Evolutionary conservation across 805 yeast species (phyloP).

Genomic region (Myxozyma geophila): DNA sequence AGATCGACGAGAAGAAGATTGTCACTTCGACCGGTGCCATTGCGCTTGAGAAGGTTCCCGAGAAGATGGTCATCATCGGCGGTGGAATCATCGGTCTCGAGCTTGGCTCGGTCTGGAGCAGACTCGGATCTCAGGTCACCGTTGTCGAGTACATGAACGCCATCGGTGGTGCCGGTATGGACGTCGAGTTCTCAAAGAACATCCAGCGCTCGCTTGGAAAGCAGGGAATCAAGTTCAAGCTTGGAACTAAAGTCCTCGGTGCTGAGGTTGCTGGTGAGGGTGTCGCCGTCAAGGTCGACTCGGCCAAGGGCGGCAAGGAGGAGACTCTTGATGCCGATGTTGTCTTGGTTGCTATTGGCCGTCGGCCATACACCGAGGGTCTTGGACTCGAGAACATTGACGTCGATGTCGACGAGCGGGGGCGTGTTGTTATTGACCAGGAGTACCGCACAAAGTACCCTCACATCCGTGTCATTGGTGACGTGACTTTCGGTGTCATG

Average conservation of each 20-base stretch:
- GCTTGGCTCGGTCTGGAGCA: constrained; percentile 97
- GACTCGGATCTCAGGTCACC: constrained; percentile 95
- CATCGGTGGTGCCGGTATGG: constrained; percentile 99
- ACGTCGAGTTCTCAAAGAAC: constrained; percentile 87
- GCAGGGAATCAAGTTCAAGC: constrained; percentile 93
- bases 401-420: constrained; percentile 86
- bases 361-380: constrained; percentile 95
- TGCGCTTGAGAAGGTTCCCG: constrained; percentile 85
- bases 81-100: constrained; percentile 99
- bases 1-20: constrained; percentile 94
- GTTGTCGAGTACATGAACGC: constrained; percentile 87
- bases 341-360: constrained; percentile 94
- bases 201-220: constrained; percentile 88
- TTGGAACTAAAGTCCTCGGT: constrained; percentile 85
- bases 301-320: constrained; percentile 81
- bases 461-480: constrained; percentile 97
- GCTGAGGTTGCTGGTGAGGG: constrained; percentile 88
- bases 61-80: constrained; percentile 89
- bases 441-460: constrained; percentile 90
- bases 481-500: constrained; percentile 98
- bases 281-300: constrained; percentile 86
- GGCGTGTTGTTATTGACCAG: constrained; percentile 91
- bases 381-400: constrained; percentile 87
- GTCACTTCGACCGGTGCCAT: constrained; percentile 95
- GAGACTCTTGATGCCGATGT: constrained; percentile 87